A percentile compares a stretch with the other conserved stretches of the same genome.
Evolutionary conservation across 2,329 filamentous ascomycete species (phyloP).

Genomic region (Macrophomina pseudophaseolina): DNA sequence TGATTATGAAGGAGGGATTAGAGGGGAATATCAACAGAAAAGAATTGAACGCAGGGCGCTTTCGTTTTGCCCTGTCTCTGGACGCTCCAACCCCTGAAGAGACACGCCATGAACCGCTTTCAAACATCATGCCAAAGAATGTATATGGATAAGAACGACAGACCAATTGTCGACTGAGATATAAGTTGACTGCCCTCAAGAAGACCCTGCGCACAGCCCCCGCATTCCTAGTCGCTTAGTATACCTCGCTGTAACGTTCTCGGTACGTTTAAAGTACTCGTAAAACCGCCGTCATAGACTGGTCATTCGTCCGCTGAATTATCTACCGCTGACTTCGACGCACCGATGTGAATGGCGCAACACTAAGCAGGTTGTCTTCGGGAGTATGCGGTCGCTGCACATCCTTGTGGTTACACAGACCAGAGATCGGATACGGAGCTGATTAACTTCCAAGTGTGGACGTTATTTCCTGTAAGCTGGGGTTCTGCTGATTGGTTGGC

Average conservation of each 20-base stretch:
- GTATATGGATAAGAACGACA: neutral
- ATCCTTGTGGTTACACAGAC: neutral
- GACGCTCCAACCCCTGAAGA: neutral
- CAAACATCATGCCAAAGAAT: neutral
- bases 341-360: too few species aligned
- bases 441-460: neutral
- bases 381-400: neutral
- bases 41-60: conserved; percentile 18
- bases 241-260: too few species aligned
- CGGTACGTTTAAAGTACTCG: neutral
- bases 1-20: neutral
- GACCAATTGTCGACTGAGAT: neutral
- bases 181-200: too few species aligned
- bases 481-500: neutral
- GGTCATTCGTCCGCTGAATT: neutral
- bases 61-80: neutral
- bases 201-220: neutral
- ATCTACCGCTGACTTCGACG: neutral
- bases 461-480: neutral
- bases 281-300: neutral
- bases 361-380: too few species aligned
- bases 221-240: neutral
- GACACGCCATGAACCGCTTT: neutral
- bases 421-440: neutral
- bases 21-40: conserved; percentile 9